Percentiles rank a stretch among this genome's conserved stretches.
Evolutionary conservation across 768 basidiomycete genomes (phyloP).

Genomic region (Mycena belliarum): DNA sequence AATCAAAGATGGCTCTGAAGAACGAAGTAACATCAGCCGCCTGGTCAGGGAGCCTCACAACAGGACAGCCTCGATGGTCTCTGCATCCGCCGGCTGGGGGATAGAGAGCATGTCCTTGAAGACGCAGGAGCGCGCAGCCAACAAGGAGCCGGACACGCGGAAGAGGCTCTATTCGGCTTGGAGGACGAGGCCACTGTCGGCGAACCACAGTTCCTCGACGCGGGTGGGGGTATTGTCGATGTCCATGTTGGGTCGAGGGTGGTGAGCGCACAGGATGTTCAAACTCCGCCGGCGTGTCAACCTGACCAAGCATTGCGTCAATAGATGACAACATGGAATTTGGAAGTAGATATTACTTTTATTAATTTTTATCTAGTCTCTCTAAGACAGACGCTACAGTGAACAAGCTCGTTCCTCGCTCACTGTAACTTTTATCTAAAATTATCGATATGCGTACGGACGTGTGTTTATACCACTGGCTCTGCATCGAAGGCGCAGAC

Average conservation of each 20-base stretch:
- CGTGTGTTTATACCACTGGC: no score
- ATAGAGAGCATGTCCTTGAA: constrained; percentile 29
- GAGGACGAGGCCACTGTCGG: constrained; percentile 27
- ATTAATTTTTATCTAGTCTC: no score
- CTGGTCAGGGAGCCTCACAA: constrained; percentile 27
- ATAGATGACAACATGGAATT: background rate
- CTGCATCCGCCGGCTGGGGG: constrained; percentile 16
- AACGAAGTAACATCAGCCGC: constrained; percentile 10
- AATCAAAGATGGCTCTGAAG: constrained; percentile 12
- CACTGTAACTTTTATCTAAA: no score
- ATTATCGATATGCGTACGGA: no score
- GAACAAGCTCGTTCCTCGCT: no score
- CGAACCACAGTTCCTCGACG: constrained; percentile 26
- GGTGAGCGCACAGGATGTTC: background rate
- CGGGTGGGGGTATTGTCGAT: background rate
- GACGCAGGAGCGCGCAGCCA: constrained; percentile 25
- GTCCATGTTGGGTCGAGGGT: background rate
- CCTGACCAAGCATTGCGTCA: background rate
- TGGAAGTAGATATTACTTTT: no score
- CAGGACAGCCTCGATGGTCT: constrained; percentile 26
- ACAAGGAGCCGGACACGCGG: constrained; percentile 25
- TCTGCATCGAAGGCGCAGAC: no score
- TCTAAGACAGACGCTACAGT: no score
- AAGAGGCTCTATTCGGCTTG: constrained; percentile 26
- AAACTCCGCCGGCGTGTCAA: background rate